Evolutionary conservation across 371 early-diverging fungal species (phyloP).

Genomic region (Batkoa obscura): DNA sequence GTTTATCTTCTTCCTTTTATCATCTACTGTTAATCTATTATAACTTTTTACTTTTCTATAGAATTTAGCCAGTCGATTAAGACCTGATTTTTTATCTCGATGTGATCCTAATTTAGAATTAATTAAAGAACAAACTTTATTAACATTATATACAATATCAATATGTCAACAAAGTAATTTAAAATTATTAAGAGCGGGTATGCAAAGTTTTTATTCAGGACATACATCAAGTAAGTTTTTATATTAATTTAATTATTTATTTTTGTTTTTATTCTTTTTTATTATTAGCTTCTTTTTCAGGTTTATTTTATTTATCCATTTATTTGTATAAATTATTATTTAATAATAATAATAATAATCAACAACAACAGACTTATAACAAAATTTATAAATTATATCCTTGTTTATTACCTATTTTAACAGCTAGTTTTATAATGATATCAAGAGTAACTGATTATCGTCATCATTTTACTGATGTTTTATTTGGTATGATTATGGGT

Average conservation of each 20-base stretch:
- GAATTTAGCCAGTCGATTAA: slow-evolving; percentile 37
- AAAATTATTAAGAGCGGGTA: slow-evolving; percentile 50
- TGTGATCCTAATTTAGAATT: slow-evolving; percentile 37
- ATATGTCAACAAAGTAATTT: slow-evolving; percentile 34
- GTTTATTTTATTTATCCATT: slow-evolving; percentile 41
- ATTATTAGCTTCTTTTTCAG: slow-evolving; percentile 43
- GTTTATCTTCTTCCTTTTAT: no score
- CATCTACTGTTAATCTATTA: background rate
- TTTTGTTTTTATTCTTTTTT: background rate
- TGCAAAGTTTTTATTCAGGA: slow-evolving; percentile 85
- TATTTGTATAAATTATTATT: slow-evolving; percentile 53
- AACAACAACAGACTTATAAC: no score
- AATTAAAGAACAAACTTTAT: slow-evolving; percentile 12
- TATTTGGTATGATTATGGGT: slow-evolving; percentile 27
- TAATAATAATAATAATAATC: slow-evolving; percentile 39
- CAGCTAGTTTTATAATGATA: slow-evolving; percentile 42
- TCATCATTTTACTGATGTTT: slow-evolving; percentile 72
- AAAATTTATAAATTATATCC: slow-evolving; percentile 47
- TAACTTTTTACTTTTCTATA: background rate
- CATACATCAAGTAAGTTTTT: slow-evolving; percentile 50
- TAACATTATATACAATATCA: slow-evolving; percentile 27
- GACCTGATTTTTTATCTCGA: slow-evolving; percentile 81
- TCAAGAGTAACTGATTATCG: slow-evolving; percentile 57
- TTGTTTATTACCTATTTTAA: slow-evolving; percentile 31
- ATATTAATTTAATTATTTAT: background rate